Base-by-base conservation (phyloP, 176 grass and related monocot species). In the Musa schizocarpa region DNA sequence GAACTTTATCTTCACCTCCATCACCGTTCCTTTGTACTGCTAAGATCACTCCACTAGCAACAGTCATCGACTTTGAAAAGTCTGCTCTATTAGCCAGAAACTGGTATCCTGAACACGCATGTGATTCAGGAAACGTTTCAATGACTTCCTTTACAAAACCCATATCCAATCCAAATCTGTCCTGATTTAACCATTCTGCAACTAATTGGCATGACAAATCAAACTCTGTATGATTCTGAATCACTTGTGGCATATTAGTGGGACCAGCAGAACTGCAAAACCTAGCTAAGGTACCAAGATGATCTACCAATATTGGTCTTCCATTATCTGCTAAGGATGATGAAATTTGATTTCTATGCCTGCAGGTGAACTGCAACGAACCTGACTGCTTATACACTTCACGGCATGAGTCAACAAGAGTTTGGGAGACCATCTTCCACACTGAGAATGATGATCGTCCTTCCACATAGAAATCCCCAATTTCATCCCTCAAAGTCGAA, bases 81-180 rank as follows among this genome's bases (percentile, higher is more conserved):
- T 85, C 84, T 22, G 43, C 50, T 78, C 90, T 91, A 59, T 89
- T 81, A 77, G 76, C 77, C 77, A 99, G 89, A 66, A 88, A 91
- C 76, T 83, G 84, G 74, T 99, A 99, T 52, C 76, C 79, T 50
- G 79, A 78, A 86, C 90, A 94, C 61, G 79, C 72, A 66, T 71
- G 77, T 52, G 95, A 86, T 70, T 81, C 88, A 72, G 91, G 88
- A 84, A 94, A 88, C 69, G 79, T 91, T 86, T 99, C 95, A 73
- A 99, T 82, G 65, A 99, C 83, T 99, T 99, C 90, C 71, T 99
- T 90, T 72, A 99, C 90, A 84, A 99, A 94, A 61, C 81, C 88
- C 63, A 86, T 71, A 82, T 99, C 88, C 80, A 99, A 91, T 52
- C 95, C 95, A 78, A 87, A 81, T 54, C 95, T 89, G 56, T 99